These are phyloP conservation scores for Ceratocystis eucalypticola DNA, from an alignment of 2,329 filamentous ascomycete species.

Conservation along the genomic window DNA sequence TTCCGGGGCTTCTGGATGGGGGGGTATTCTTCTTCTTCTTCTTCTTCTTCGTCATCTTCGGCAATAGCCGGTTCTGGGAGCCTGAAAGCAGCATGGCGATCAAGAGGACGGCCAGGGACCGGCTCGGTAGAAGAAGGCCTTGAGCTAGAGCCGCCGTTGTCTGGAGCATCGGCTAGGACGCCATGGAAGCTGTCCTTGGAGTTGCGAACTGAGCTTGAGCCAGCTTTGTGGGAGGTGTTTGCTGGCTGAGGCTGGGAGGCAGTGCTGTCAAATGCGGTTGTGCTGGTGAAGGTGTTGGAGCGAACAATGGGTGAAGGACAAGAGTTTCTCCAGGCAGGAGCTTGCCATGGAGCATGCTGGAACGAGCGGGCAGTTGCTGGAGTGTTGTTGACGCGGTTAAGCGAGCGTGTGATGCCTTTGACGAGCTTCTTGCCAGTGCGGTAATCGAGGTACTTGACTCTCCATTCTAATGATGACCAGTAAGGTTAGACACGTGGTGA, in stretches of 20 bases:
- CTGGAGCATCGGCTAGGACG: neutral
- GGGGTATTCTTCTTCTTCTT: neutral
- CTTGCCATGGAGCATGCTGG: slow-evolving; percentile 4
- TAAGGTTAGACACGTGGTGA: slow-evolving; percentile 10
- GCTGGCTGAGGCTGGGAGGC: neutral
- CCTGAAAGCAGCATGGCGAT: slow-evolving; percentile 29
- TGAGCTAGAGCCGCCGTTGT: neutral
- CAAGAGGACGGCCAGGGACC: slow-evolving; percentile 16
- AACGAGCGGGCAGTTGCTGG: slow-evolving; percentile 25
- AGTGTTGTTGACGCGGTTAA: slow-evolving; percentile 46
- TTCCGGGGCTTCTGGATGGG: slow-evolving; percentile 9
- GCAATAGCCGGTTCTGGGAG: slow-evolving; percentile 42
- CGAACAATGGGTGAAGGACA: slow-evolving; percentile 25
- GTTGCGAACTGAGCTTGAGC: slow-evolving; percentile 11
- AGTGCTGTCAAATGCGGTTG: neutral
- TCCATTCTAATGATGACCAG: slow-evolving; percentile 52
- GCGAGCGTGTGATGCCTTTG: slow-evolving; percentile 64
- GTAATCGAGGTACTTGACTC: slow-evolving; percentile 87
- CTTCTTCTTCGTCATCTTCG: slow-evolving; percentile 17
- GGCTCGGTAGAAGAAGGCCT: slow-evolving; percentile 2
- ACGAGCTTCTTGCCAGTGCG: slow-evolving; percentile 91
- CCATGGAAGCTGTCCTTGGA: neutral
- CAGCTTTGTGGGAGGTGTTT: neutral
- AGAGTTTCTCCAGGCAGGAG: slow-evolving; percentile 23
- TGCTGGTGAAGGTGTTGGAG: slow-evolving; percentile 19